Evolutionary conservation across 768 basidiomycete species (phyloP).

Genomic region (Trametes cingulata): DNA sequence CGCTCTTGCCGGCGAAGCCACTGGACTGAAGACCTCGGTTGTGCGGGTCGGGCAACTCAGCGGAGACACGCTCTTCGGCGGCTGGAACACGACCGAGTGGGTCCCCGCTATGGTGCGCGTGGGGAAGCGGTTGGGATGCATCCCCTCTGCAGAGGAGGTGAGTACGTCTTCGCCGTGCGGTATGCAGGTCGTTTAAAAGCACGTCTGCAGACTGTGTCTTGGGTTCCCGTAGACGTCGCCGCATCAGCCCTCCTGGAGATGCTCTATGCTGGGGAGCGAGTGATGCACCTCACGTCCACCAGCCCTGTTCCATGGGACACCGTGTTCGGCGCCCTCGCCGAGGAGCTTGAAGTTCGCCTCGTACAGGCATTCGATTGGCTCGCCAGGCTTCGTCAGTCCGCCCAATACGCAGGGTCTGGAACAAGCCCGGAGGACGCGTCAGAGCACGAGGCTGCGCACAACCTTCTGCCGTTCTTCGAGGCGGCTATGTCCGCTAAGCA

Average conservation of each 20-base stretch:
- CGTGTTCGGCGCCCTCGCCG: conserved; percentile 31
- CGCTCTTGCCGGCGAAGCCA: conserved; percentile 29
- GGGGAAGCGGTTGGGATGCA: conserved; percentile 33
- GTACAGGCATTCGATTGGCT: conserved; percentile 40
- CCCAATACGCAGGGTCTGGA: background rate
- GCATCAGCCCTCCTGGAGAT: conserved; percentile 36
- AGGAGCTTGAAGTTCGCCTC: conserved; percentile 28
- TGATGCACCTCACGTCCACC: conserved; percentile 44
- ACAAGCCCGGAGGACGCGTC: background rate
- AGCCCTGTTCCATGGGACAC: conserved; percentile 35
- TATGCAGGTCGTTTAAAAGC: background rate
- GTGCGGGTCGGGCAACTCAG: conserved; percentile 50
- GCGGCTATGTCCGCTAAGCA: background rate
- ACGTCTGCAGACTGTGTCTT: conserved; percentile 37
- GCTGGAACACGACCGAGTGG: conserved; percentile 50
- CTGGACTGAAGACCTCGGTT: conserved; percentile 38
- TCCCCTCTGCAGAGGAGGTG: conserved; percentile 37
- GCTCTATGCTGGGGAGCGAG: conserved; percentile 22
- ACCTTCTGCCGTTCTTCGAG: conserved; percentile 28
- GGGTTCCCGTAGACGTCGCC: conserved; percentile 45
- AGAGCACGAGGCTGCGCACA: conserved; percentile 21
- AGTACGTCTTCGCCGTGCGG: conserved; percentile 10
- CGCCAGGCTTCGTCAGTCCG: conserved; percentile 20
- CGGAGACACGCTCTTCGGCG: conserved; percentile 41
- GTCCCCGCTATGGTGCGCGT: conserved; percentile 39